Base-by-base conservation (phyloP, 805 yeast genomes). In the Priceomyces castillae region DNA sequence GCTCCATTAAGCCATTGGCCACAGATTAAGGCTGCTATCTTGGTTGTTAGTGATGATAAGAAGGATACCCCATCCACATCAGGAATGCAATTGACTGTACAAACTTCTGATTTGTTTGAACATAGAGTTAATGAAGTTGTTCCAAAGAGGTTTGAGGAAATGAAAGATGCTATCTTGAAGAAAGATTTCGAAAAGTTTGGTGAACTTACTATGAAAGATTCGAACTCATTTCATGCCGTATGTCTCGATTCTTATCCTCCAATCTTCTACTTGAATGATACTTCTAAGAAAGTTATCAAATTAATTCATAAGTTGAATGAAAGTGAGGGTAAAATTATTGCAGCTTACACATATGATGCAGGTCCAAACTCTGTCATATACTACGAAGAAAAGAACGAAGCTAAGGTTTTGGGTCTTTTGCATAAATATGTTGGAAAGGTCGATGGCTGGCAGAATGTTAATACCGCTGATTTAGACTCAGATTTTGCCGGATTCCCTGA, bases 281-380 rank as follows among this genome's bases (percentile, higher is more conserved):
- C 94, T 6, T 90, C 97, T 4, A 85, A 86, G 54, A 82, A 81
- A 42, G 79, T 89, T 57, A 84, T 90, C 50, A 86, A 84, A 54
- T 71, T 87, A 40, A 77, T 90, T 38, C 95, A 94, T 64, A 69
- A 74, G 43, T 79, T 94, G 61, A 94, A 94, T 60, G 82, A 76
- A 50, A 52, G 62, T 3, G 82, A 78, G 28, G 87, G 86, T 41
- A 73, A 77, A 57, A 76, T 77, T 10, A 76, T 92, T 43, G 99
- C 96, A 10, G 98, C 98, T 30, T 94, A 94, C 67, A 94, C 99
- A 1, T 94, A 86, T 59, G 99, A 94, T 65, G 99, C 99, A 25
- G 99, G 99, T 61, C 99, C 99, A 66, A 94, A 94, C 67, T 96
- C 97, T 16, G 99, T 94, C 36, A 78, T 94, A 48, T 94, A 94